These are phyloP conservation scores for Petunia hybrid DNA, from an alignment of 305 asterid species.

Conservation along the genomic window DNA sequence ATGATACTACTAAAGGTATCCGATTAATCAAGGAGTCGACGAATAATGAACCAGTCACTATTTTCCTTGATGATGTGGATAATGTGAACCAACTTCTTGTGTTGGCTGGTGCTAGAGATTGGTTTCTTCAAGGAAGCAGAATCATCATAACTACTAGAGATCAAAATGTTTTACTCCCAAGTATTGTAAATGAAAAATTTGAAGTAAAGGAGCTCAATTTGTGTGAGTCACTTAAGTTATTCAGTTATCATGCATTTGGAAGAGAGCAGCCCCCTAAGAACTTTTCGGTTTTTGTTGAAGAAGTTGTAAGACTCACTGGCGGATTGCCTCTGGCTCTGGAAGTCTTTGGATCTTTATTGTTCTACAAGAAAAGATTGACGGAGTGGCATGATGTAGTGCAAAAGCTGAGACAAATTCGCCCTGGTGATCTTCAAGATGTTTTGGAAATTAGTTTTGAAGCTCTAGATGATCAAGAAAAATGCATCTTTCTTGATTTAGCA, in stretches of 20 bases:
- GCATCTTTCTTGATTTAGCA: conserved; percentile 48
- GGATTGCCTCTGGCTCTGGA: conserved; percentile 50
- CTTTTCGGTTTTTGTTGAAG: conserved; percentile 29
- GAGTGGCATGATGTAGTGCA: conserved; percentile 43
- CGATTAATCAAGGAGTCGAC: background rate
- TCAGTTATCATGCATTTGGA: conserved; percentile 51
- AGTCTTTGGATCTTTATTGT: conserved; percentile 46
- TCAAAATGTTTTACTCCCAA: conserved; percentile 26
- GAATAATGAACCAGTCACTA: conserved; percentile 29
- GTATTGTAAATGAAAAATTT: conserved; percentile 29
- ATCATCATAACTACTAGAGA: conserved; percentile 45
- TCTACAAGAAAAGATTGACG: conserved; percentile 37
- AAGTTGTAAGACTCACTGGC: conserved; percentile 38
- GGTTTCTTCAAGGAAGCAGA: conserved; percentile 45
- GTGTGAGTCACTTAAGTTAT: conserved; percentile 34
- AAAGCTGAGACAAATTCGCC: conserved; percentile 42
- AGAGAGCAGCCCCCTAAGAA: conserved; percentile 40
- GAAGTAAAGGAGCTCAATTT: conserved; percentile 31
- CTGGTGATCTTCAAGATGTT: conserved; percentile 32
- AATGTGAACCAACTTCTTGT: conserved; percentile 36
- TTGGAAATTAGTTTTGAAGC: conserved; percentile 45
- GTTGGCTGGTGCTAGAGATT: conserved; percentile 38
- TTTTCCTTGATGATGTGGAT: conserved; percentile 50
- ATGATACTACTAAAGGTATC: conserved; percentile 2
- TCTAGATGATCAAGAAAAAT: conserved; percentile 40